Evolutionary conservation across 2,329 filamentous ascomycete genomes (phyloP), one percentile per base, ranked within the genome.

Genomic region (Claviceps monticola): DNA sequence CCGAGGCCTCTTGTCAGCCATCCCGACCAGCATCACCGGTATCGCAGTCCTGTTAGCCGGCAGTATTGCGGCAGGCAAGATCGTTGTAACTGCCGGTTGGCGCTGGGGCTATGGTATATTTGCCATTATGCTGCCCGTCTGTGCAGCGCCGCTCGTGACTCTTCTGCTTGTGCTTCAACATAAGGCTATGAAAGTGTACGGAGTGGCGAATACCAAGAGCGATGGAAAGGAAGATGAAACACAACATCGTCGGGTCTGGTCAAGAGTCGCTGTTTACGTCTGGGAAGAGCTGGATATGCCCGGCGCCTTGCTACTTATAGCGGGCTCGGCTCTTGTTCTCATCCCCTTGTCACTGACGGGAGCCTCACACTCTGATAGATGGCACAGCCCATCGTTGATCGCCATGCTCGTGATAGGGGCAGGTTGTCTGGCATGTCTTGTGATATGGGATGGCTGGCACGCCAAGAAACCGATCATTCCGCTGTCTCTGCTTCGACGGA

Each of bases 1-100:
- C 61, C 74, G 81, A 58, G 80, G 77, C 23, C 68, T 84, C 45
- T 71, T 81, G 57, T 75, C 78, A 4, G 73, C 75, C 36, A 73
- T 81, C 2, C 80, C 80, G 1, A 79, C 79, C 58, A 61, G 63
- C 6, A 53, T 66, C 54, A 60, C 60, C 14, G 57, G 62, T 0
- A 64, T 65, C n/a, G 61, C 63, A 0, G 64, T 63, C 0, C 58
- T 67, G 0, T 63, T 65, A 5, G 58, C 65, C 1, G 65, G 62
- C 1, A 59, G 58, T 5, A 58, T 64, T 7, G 59, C 71, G 1
- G 65, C 60, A 7, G 61, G 69, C 7, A 59, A 57, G 8, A 59
- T 71, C 11, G 60, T 71, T 1, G 56, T 61, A 2, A 57, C 68
- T 51, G 63, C 67, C 0, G 63, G 63, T 1, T 71, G 69, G 69